These are phyloP conservation scores for Barnettozyma populi DNA, from an alignment of 805 yeast species.

Conservation along the genomic window DNA sequence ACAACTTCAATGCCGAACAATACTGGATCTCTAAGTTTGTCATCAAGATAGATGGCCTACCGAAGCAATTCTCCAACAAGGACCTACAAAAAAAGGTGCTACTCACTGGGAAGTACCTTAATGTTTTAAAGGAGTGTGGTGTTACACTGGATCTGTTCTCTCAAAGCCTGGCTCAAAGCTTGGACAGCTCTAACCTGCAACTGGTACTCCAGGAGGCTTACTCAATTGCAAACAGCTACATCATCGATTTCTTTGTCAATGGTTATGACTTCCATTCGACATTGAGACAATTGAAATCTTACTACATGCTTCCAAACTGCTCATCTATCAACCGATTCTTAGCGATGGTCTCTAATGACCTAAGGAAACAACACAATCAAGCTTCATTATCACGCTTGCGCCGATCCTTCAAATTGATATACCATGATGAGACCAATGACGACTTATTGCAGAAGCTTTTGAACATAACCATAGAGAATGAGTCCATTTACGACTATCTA, in stretches of 20 bases:
- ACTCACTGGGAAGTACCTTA: slow-evolving; percentile 79
- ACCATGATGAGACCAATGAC: slow-evolving; percentile 8
- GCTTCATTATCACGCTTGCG: slow-evolving; percentile 29
- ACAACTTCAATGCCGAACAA: slow-evolving; percentile 42
- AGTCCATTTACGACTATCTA: slow-evolving; percentile 36
- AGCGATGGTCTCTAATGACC: slow-evolving; percentile 44
- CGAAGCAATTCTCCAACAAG: slow-evolving; percentile 52
- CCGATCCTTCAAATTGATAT: slow-evolving; percentile 24
- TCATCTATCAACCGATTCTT: slow-evolving; percentile 49
- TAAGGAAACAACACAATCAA: slow-evolving; percentile 35
- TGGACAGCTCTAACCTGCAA: slow-evolving; percentile 41
- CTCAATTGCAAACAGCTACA: slow-evolving; percentile 55
- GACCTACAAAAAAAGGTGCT: slow-evolving; percentile 60
- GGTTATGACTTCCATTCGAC: slow-evolving; percentile 53
- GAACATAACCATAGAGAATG: slow-evolving; percentile 36
- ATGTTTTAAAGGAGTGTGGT: slow-evolving; percentile 63
- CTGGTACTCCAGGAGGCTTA: slow-evolving; percentile 58
- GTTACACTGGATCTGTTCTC: slow-evolving; percentile 25
- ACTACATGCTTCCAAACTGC: slow-evolving; percentile 51
- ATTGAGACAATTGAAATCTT: slow-evolving; percentile 45
- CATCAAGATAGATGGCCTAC: slow-evolving; percentile 67
- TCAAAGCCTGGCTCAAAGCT: slow-evolving; percentile 26
- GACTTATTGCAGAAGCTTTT: slow-evolving; percentile 26
- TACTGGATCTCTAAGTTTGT: slow-evolving; percentile 75
- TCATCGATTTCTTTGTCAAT: slow-evolving; percentile 50